Percentiles rank a stretch among this genome's conserved stretches.
Conservation (phyloP, 1,284 basidiomycete species). For the Moesziomyces antarcticus region DNA sequence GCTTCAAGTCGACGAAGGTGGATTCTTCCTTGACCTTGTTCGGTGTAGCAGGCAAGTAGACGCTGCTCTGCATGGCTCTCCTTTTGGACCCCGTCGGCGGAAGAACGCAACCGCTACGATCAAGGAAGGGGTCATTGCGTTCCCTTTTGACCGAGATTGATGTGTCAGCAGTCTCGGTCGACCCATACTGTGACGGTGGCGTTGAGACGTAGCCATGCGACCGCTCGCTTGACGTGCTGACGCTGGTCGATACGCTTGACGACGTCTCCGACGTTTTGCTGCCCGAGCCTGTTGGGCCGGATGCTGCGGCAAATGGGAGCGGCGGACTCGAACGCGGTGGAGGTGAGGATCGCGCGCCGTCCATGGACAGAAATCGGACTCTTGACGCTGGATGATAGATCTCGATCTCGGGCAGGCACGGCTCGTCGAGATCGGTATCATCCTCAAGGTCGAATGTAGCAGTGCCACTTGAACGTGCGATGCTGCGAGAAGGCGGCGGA, state of each 20-base stretch:
- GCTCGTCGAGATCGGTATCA: conserved; percentile 1
- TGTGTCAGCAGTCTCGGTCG: neutral
- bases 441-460: neutral
- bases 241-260: neutral
- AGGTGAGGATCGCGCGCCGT: neutral
- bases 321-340: neutral
- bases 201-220: conserved; percentile 1
- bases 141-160: conserved; percentile 7
- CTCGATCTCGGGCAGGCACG: conserved; percentile 12
- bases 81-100: too few species aligned
- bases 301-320: neutral
- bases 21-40: conserved; percentile 2
- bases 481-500: neutral
- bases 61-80: too few species aligned
- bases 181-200: neutral
- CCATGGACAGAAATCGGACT: neutral
- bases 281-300: neutral
- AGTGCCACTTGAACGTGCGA: neutral
- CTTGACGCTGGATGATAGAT: conserved; percentile 15
- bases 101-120: too few species aligned
- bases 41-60: neutral
- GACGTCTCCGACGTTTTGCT: neutral
- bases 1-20: conserved; percentile 1
- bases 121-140: neutral
- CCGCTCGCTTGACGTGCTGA: neutral